Base-by-base conservation (phyloP, 495 filamentous ascomycete species). In the Neurospora hispaniola region DNA sequence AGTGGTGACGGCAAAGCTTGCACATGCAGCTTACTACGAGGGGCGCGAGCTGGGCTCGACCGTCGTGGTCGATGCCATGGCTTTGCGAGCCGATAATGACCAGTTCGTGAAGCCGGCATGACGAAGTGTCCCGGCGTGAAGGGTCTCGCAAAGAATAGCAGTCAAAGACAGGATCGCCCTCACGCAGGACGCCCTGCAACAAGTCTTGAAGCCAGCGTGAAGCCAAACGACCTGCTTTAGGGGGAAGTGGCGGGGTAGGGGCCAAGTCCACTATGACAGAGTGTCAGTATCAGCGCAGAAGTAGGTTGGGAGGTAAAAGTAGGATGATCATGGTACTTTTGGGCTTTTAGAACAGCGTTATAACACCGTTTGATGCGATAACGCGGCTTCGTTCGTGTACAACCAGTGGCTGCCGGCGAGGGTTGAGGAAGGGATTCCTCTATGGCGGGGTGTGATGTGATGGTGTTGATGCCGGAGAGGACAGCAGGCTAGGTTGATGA, bases 1-100 rank as follows among this genome's bases (percentile, higher is more conserved):
- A 81, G 48, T 82, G 80, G 66, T 79, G 75, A 27, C 80, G 79
- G 73, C 81, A 82, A 40, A 73, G 74, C 20, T 71, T 73, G 73
- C 81, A 82, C 46, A 81, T 74, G 39, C 78, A 78, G 3, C 78
- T 78, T 66, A 66, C 9, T 0, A 80, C 14, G 35, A 79, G 11
- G 12, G 18, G 70, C 31, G 70, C 44, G 43, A 40, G 27, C 48
- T 41, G 42, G 12, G 54, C 70, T 20, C 73, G 71, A 27, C 75
- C 73, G 42, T 75, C 70, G 70, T 75, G 73, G 2, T 71, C 44
- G 11, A 38, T 42, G 18, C 74, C 73, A 69, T 75, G 73, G 69
- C 73, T 77, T 59, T 80, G 79, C 3, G 75, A 76, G 14, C 46
- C 70, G 16, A 75, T 68, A 40, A 75, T 70, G 42, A 80, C 38